These are phyloP conservation scores for Rhodotorula toruloides DNA, from an alignment of 768 basidiomycete species.

Conservation along the genomic window DNA sequence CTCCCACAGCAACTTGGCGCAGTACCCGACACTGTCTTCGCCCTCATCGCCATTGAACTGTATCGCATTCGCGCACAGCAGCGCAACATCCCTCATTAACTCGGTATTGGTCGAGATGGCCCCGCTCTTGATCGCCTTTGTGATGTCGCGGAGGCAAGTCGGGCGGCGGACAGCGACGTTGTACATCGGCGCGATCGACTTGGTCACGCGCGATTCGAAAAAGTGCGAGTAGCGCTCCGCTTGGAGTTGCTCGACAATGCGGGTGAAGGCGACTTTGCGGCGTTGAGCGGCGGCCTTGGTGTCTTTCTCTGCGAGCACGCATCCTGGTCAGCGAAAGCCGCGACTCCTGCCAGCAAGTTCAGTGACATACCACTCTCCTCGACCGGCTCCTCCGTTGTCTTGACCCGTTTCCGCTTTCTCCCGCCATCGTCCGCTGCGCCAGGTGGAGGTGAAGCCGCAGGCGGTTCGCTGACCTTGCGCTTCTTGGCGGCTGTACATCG, in stretches of 20 bases:
- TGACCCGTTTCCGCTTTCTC: neutral
- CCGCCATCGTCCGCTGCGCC: neutral
- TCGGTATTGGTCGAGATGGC: constrained; percentile 6
- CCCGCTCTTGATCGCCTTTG: constrained; percentile 25
- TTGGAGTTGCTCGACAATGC: constrained; percentile 26
- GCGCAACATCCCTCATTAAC: constrained; percentile 30
- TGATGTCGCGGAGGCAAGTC: constrained; percentile 21
- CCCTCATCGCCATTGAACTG: constrained; percentile 38
- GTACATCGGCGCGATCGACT: constrained; percentile 24
- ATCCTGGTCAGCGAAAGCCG: too few relatives aligned
- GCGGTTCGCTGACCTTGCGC: constrained; percentile 16
- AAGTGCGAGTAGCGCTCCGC: constrained; percentile 16
- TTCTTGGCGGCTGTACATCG: neutral
- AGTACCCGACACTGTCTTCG: constrained; percentile 16
- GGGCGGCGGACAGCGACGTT: constrained; percentile 16
- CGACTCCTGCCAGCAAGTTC: neutral
- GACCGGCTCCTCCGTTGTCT: constrained; percentile 2
- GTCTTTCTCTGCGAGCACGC: constrained; percentile 4
- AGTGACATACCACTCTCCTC: neutral
- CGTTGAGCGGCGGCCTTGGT: neutral
- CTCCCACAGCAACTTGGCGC: constrained; percentile 22
- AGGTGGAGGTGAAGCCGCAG: neutral
- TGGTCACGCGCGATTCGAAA: constrained; percentile 23
- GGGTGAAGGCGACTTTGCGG: constrained; percentile 15
- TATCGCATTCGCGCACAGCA: constrained; percentile 32